Conservation (phyloP, 305 asterid genomes). For the Solanum aculeatissimum region DNA sequence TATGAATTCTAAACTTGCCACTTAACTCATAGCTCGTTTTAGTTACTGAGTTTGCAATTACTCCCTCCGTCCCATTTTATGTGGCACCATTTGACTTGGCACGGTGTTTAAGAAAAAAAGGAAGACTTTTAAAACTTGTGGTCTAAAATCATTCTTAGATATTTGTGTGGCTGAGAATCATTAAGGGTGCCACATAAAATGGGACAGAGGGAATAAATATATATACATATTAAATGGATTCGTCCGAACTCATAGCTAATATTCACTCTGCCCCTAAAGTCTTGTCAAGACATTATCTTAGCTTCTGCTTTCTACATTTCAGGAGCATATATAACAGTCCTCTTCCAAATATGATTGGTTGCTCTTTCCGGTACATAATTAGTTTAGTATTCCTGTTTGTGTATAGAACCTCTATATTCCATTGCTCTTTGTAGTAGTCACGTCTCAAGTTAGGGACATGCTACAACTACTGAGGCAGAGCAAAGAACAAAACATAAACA, state of each 20-base stretch:
- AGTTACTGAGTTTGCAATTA: neutral
- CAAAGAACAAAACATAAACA: neutral
- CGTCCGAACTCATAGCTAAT: neutral
- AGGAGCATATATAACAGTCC: neutral
- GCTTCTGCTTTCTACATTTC: neutral
- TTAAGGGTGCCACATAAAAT: too few species aligned
- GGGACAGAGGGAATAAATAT: too few species aligned
- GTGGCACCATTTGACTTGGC: too few species aligned
- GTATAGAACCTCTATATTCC: neutral
- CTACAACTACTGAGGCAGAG: neutral
- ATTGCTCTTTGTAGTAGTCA: neutral
- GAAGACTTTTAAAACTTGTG: too few species aligned
- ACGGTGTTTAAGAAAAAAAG: too few species aligned
- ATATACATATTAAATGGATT: neutral
- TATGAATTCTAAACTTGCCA: neutral
- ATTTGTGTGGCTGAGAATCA: too few species aligned
- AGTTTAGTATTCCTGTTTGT: neutral
- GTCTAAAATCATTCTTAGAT: too few species aligned
- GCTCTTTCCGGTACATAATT: neutral
- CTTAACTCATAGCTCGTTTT: neutral
- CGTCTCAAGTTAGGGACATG: neutral
- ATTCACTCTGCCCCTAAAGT: neutral
- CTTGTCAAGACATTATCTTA: neutral
- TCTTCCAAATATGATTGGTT: neutral
- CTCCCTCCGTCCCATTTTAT: too few species aligned